Evolutionary conservation across 352 stramenopile genomes (phyloP).

Genomic region (Globisporangium takayamanum): DNA sequence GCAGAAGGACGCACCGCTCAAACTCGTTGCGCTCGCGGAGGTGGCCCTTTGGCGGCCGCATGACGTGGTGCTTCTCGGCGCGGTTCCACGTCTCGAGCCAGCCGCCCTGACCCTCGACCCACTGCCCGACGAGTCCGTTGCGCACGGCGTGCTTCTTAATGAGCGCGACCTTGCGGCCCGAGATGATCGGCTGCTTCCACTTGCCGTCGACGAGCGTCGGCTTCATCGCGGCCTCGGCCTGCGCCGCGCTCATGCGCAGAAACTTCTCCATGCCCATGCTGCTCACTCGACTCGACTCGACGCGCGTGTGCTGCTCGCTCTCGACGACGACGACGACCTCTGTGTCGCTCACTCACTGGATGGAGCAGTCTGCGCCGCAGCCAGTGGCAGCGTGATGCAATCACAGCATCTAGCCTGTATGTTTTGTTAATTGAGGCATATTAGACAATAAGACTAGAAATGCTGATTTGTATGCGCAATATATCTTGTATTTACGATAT

Average conservation of each 20-base stretch:
- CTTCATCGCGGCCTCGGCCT: constrained; percentile 78
- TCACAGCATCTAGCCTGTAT: no score
- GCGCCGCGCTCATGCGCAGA: constrained; percentile 58
- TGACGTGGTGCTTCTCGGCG: constrained; percentile 81
- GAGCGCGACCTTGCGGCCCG: constrained; percentile 70
- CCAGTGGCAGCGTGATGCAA: no score
- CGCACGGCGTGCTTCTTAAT: constrained; percentile 76
- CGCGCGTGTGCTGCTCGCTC: constrained; percentile 7
- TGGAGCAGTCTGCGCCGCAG: no score
- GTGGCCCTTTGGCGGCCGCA: constrained; percentile 77
- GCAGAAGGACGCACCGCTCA: constrained; percentile 43
- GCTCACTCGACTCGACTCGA: constrained; percentile 10
- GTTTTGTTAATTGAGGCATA: no score
- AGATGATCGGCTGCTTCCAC: constrained; percentile 81
- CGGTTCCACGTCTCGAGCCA: constrained; percentile 77
- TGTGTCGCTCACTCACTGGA: no score
- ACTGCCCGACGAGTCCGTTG: constrained; percentile 68
- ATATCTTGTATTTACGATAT: background rate
- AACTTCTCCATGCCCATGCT: constrained; percentile 53
- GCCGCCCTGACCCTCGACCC: constrained; percentile 71
- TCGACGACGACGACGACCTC: no score
- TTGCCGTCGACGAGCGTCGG: constrained; percentile 72
- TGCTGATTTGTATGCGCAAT: no score
- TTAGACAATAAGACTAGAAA: no score
- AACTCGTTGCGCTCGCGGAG: constrained; percentile 80